Evolutionary conservation across 352 stramenopile genomes (phyloP).

Genomic region (Pythium oligandrum): DNA sequence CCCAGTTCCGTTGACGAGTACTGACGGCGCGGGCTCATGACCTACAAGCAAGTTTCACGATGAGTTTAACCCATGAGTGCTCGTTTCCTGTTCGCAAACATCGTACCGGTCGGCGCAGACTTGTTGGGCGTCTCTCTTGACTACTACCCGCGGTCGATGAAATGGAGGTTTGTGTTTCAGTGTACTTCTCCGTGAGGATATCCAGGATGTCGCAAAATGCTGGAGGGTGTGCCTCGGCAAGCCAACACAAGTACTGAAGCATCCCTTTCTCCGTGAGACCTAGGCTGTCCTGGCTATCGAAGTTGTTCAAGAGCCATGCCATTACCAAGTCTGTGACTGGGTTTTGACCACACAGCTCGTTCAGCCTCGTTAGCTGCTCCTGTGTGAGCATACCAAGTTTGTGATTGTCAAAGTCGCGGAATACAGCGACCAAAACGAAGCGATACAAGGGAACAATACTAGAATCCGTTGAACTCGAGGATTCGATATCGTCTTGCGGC

Average conservation of each 20-base stretch:
- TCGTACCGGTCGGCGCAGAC: conserved; percentile 6
- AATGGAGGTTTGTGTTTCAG: conserved; percentile 32
- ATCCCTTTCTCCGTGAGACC: conserved; percentile 52
- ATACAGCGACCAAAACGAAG: conserved; percentile 53
- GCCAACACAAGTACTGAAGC: conserved; percentile 63
- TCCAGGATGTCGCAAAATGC: conserved; percentile 57
- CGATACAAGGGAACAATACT: conserved; percentile 56
- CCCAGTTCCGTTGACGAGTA: too few relatives aligned
- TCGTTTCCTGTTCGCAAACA: too few relatives aligned
- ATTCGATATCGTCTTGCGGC: neutral
- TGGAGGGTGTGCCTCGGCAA: conserved; percentile 57
- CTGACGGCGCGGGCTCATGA: too few relatives aligned
- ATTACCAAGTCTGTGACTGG: conserved; percentile 25
- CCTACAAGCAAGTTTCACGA: too few relatives aligned
- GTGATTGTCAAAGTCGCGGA: conserved; percentile 36
- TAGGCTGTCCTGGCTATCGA: conserved; percentile 22
- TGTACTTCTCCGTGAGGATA: conserved; percentile 52
- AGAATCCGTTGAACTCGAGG: conserved; percentile 8
- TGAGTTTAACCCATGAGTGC: too few relatives aligned
- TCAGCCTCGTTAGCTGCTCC: conserved; percentile 35
- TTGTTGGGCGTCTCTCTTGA: conserved; percentile 11
- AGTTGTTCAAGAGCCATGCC: conserved; percentile 49
- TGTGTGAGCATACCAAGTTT: conserved; percentile 26
- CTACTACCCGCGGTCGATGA: conserved; percentile 5
- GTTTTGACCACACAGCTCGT: conserved; percentile 29